Evolutionary conservation across 176 grass and related monocot genomes (phyloP).

Genomic region (Ensete glaucum): DNA sequence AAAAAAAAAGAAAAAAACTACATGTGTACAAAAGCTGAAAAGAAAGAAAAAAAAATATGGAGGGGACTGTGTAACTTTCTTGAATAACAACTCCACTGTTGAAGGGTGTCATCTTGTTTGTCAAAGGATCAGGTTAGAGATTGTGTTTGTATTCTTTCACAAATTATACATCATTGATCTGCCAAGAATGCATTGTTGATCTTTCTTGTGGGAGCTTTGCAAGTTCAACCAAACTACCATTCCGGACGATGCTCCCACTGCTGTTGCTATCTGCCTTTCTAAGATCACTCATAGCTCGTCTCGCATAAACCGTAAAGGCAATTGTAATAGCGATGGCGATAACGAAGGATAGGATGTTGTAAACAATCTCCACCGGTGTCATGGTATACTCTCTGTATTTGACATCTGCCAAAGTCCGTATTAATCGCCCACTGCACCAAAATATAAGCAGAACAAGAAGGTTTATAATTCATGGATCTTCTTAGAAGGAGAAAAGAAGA

Average conservation of each 20-base stretch:
- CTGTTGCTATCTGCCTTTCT: slow-evolving; percentile 26
- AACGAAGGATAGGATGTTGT: slow-evolving; percentile 54
- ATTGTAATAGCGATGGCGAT: slow-evolving; percentile 41
- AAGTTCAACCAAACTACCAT: slow-evolving; percentile 16
- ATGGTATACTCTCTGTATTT: slow-evolving; percentile 57
- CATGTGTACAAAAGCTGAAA: neutral
- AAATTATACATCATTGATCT: slow-evolving; percentile 32
- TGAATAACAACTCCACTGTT: neutral
- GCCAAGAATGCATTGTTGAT: slow-evolving; percentile 23
- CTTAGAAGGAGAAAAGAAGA: too few relatives aligned
- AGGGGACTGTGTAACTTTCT: neutral
- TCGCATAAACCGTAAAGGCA: slow-evolving; percentile 67
- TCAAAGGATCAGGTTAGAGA: too few relatives aligned
- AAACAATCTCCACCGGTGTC: slow-evolving; percentile 73
- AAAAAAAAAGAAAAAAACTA: neutral
- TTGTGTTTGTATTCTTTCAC: neutral
- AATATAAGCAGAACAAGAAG: slow-evolving; percentile 7
- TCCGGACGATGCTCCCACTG: neutral
- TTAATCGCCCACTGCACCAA: slow-evolving; percentile 63
- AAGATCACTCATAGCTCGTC: slow-evolving; percentile 43
- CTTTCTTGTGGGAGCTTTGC: slow-evolving; percentile 36
- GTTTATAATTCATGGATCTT: neutral
- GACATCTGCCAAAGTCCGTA: slow-evolving; percentile 64
- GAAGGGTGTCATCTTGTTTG: neutral
- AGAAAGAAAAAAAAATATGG: neutral